A percentile compares a stretch with the other conserved stretches of the same genome.
These are phyloP conservation scores for Perilla frutescens DNA, from an alignment of 257 asterid genomes.

Conservation along the genomic window DNA sequence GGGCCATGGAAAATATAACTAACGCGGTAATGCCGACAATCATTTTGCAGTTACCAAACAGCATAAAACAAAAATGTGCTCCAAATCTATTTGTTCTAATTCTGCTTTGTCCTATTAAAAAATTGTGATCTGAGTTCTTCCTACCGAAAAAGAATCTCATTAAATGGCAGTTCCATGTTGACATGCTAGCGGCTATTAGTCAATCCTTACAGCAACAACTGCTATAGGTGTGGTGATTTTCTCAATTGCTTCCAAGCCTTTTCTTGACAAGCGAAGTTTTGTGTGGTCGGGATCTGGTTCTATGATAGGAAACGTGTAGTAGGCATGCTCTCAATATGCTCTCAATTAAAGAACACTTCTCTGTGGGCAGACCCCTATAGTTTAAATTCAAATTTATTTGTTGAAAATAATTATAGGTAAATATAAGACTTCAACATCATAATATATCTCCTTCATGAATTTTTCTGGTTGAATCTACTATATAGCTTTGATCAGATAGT, in stretches of 20 bases:
- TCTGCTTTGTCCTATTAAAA: background rate
- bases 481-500: too few species aligned
- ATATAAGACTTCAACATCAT: too few species aligned
- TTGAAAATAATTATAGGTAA: too few species aligned
- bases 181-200: constrained; percentile 30
- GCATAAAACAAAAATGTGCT: constrained; percentile 8
- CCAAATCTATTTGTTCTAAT: background rate
- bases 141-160: too few species aligned
- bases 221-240: constrained; percentile 86
- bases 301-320: constrained; percentile 86
- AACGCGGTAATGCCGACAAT: background rate
- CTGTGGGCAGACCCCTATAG: too few species aligned
- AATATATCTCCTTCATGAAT: too few species aligned
- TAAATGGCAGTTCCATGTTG: background rate
- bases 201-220: constrained; percentile 84
- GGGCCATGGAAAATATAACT: background rate
- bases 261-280: constrained; percentile 85
- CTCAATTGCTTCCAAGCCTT: constrained; percentile 91
- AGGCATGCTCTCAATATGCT: too few species aligned
- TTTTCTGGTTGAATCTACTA: too few species aligned
- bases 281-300: constrained; percentile 98
- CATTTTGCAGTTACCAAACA: constrained; percentile 17
- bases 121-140: too few species aligned
- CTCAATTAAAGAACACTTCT: too few species aligned
- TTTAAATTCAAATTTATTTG: too few species aligned